Conservation (phyloP, 129 eudicot species). For the Heracleum sosnowskyi region DNA sequence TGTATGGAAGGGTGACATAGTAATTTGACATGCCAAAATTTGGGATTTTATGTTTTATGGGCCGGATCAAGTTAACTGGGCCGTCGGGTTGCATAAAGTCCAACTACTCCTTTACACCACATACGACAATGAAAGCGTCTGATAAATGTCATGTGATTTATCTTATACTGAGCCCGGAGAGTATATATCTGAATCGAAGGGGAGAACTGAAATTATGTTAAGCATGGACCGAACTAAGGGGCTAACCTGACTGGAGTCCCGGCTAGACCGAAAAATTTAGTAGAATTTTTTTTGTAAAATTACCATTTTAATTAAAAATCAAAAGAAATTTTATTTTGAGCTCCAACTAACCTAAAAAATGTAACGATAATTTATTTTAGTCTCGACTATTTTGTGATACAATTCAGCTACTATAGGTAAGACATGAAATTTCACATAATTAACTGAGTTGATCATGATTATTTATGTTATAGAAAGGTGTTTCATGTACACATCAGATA, state of each 20-base stretch:
- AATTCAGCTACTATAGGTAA: no score
- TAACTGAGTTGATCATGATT: not conserved
- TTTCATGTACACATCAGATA: not conserved
- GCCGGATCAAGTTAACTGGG: conserved; percentile 31
- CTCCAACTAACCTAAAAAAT: no score
- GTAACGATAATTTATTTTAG: no score
- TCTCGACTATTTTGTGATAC: no score
- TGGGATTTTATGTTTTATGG: not conserved
- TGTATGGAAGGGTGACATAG: conserved; percentile 13
- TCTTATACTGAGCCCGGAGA: not conserved
- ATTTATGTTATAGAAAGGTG: no score
- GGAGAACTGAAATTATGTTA: not conserved
- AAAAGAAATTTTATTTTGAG: no score
- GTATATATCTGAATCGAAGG: not conserved
- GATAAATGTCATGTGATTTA: not conserved
- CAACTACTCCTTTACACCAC: conserved; percentile 16
- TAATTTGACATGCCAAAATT: not conserved
- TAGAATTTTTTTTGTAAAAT: no score
- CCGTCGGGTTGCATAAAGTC: conserved; percentile 5
- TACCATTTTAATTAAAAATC: no score
- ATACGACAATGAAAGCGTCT: conserved; percentile 19
- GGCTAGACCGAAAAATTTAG: no score
- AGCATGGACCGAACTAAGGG: no score
- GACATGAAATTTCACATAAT: no score
- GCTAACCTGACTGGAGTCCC: no score